phyloP scores from a whole-genome alignment of 148 eudicot genomes.

The Beta vulgaris region DNA sequence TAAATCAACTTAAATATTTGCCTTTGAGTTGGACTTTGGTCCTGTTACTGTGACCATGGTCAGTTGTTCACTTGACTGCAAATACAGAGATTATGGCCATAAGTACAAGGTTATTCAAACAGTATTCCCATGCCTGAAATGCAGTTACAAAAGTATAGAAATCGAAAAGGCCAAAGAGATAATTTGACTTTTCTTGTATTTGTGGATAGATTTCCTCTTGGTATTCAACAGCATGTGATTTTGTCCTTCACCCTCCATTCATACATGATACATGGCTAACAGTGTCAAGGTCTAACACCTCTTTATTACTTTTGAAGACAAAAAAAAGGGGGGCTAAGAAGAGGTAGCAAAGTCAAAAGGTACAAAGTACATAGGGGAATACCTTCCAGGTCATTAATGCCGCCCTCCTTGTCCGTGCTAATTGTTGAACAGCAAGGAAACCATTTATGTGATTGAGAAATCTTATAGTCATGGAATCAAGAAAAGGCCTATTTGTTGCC shows the following conservation, averaged over 20 bases:
- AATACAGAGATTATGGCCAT: not conserved
- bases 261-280: no score
- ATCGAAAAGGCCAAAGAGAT: not conserved
- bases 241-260: no score
- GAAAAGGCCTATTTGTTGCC: conserved; percentile 34
- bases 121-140: not conserved
- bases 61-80: not conserved
- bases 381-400: conserved; percentile 88
- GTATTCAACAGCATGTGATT: no score
- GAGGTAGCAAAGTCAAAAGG: conserved; percentile 4
- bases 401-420: conserved; percentile 80
- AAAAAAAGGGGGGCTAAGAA: no score
- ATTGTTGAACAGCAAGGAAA: conserved; percentile 51
- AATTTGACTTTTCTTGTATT: no score
- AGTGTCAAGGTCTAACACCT: no score
- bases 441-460: conserved; percentile 62
- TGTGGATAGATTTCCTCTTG: no score
- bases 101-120: not conserved
- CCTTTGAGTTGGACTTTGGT: not conserved
- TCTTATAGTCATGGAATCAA: conserved; percentile 56
- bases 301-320: no score
- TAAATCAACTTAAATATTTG: no score
- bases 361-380: not conserved
- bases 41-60: not conserved
- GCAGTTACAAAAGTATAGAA: not conserved